Evolutionary conservation across 2,329 filamentous ascomycete genomes (phyloP).

Genomic region (Dothiorella sarmentorum): DNA sequence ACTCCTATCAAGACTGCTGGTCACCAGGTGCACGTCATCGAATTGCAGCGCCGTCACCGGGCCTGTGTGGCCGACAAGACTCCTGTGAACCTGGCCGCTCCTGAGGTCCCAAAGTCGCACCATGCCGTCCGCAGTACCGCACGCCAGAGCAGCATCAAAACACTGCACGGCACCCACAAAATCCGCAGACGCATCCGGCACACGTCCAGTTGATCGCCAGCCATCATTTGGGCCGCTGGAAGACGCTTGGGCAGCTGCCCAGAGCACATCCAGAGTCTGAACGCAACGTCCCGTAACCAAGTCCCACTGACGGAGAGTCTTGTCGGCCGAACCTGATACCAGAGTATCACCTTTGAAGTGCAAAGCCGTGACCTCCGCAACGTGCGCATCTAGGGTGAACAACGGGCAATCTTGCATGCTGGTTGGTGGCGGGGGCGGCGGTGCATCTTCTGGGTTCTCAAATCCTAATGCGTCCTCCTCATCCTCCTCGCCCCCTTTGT

Average conservation of each 20-base stretch:
- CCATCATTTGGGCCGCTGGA: conserved; percentile 57
- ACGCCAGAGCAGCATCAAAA: conserved; percentile 92
- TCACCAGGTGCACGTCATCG: conserved; percentile 91
- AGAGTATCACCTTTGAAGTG: conserved; percentile 86
- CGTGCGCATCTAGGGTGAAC: conserved; percentile 84
- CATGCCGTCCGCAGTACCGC: conserved; percentile 96
- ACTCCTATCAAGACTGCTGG: conserved; percentile 86
- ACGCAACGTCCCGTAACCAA: conserved; percentile 95
- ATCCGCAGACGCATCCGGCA: conserved; percentile 68
- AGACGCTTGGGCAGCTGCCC: conserved; percentile 89
- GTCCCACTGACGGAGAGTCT: conserved; percentile 97
- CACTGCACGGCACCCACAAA: conserved; percentile 95
- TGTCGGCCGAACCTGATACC: conserved; percentile 94
- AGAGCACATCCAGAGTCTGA: conserved; percentile 95
- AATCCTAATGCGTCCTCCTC: conserved; percentile 63
- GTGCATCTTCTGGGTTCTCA: conserved; percentile 68
- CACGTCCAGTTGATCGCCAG: conserved; percentile 73
- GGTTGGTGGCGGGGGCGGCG: conserved; percentile 63
- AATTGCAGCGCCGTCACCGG: conserved; percentile 94
- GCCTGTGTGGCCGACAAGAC: conserved; percentile 90
- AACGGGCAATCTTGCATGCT: conserved; percentile 87
- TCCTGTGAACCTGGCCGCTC: conserved; percentile 94
- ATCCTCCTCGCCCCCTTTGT: conserved; percentile 41
- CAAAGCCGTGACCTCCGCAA: conserved; percentile 90
- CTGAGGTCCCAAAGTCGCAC: conserved; percentile 94